phyloP scores from a whole-genome alignment of 768 basidiomycete genomes.

The Leccinum variicolor region DNA sequence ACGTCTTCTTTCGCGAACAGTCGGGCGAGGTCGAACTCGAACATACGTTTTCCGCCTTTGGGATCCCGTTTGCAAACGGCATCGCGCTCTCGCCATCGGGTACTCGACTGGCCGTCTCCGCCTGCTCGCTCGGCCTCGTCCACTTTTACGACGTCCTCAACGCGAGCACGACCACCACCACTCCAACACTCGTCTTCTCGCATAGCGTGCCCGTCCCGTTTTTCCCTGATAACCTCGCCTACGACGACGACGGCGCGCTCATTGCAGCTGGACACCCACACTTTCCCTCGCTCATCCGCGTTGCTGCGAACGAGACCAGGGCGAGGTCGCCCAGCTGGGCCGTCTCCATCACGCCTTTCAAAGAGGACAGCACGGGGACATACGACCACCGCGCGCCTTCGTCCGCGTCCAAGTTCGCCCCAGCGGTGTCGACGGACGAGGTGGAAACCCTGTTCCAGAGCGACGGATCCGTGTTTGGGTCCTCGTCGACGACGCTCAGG shows the following conservation, averaged over 20 bases:
- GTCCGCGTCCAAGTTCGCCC: constrained; percentile 42
- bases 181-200: constrained; percentile 40
- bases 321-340: constrained; percentile 57
- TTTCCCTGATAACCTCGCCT: constrained; percentile 59
- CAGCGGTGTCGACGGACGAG: constrained; percentile 35
- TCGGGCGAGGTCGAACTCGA: constrained; percentile 12
- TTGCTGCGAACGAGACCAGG: constrained; percentile 44
- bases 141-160: constrained; percentile 48
- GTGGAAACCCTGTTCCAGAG: constrained; percentile 73
- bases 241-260: constrained; percentile 44
- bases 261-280: constrained; percentile 67
- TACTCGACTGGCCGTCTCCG: constrained; percentile 52
- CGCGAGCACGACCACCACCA: constrained; percentile 30
- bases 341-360: too few relatives aligned
- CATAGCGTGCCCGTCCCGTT: constrained; percentile 52
- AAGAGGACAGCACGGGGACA: not conserved
- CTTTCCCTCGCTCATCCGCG: constrained; percentile 46
- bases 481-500: constrained; percentile 49
- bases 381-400: constrained; percentile 48
- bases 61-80: constrained; percentile 69
- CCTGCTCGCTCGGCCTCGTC: constrained; percentile 47
- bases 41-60: constrained; percentile 41
- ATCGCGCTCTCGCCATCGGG: constrained; percentile 54
- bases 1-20: constrained; percentile 42
- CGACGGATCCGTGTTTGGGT: constrained; percentile 56